Conservation (phyloP, 2,329 filamentous ascomycete genomes). For the Colletotrichum sp. region DNA sequence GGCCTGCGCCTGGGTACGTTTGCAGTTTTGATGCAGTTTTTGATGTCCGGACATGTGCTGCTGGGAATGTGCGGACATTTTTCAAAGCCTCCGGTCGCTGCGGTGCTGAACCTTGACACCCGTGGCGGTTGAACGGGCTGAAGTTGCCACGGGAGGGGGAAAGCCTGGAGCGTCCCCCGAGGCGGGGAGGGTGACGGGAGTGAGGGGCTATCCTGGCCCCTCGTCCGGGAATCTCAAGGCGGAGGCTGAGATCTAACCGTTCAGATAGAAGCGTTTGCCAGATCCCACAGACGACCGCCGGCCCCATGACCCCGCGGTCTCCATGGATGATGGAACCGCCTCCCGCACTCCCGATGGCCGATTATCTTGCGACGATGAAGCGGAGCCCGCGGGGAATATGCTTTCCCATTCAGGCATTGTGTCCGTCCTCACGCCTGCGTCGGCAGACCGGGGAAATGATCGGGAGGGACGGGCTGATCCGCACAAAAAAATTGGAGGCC, state of each 20-base stretch:
- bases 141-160: background rate
- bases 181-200: background rate
- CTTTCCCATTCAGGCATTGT: background rate
- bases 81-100: background rate
- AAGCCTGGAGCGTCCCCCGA: background rate
- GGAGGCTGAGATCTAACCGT: background rate
- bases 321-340: background rate
- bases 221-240: background rate
- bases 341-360: background rate
- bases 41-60: background rate
- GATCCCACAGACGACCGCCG: background rate
- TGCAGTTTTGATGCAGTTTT: background rate
- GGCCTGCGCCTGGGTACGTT: background rate
- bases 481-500: background rate
- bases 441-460: slow-evolving; percentile 11
- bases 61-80: background rate
- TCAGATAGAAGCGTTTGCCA: background rate
- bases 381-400: background rate
- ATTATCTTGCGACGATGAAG: background rate
- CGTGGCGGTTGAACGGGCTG: background rate
- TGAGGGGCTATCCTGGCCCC: background rate
- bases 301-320: background rate
- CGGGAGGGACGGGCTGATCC: slow-evolving; percentile 16
- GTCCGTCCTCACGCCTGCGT: background rate
- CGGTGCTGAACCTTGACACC: background rate